A percentile compares a stretch with the other conserved stretches of the same genome.
Conservation (phyloP, 2,329 filamentous ascomycete genomes). For the Zymoseptoria ardabiliae region DNA sequence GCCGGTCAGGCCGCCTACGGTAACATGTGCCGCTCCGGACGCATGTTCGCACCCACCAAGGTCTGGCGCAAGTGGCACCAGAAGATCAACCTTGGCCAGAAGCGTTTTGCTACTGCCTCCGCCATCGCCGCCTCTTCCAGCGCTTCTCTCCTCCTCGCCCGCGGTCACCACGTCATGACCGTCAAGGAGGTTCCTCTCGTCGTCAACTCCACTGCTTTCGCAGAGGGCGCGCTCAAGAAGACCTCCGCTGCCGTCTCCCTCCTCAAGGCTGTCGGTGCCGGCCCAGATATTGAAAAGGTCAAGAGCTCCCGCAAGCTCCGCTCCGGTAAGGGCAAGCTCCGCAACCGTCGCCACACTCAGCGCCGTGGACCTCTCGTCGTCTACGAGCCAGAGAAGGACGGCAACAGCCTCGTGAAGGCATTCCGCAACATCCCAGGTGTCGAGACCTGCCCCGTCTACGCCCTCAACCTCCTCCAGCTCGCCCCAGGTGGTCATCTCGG, state of each 20-base stretch:
- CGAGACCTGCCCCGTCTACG: conserved; percentile 88
- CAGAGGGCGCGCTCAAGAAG: conserved; percentile 71
- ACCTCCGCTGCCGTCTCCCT: conserved; percentile 80
- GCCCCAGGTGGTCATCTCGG: conserved; percentile 97
- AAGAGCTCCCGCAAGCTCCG: conserved; percentile 94
- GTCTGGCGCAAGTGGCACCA: conserved; percentile 99
- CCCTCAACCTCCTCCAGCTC: conserved; percentile 97
- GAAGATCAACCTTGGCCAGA: conserved; percentile 99
- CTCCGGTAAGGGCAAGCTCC: conserved; percentile 97
- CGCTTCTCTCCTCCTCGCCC: conserved; percentile 88
- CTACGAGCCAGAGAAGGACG: conserved; percentile 92
- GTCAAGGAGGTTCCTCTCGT: conserved; percentile 97
- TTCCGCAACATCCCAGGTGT: conserved; percentile 99
- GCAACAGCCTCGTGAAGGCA: conserved; percentile 84
- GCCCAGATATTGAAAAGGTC: conserved; percentile 88
- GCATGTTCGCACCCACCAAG: conserved; percentile 99
- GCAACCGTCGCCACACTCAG: conserved; percentile 93
- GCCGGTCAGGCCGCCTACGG: conserved; percentile 99
- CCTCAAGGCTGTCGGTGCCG: conserved; percentile 84
- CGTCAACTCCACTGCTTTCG: conserved; percentile 83
- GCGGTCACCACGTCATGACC: conserved; percentile 88
- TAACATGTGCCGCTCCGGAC: conserved; percentile 99
- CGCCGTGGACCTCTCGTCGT: conserved; percentile 96
- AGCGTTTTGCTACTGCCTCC: conserved; percentile 97
- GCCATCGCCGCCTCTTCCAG: conserved; percentile 94